Evolutionary conservation across 2,329 filamentous ascomycete species (phyloP).

Genomic region (Penicillium oxalicum): DNA sequence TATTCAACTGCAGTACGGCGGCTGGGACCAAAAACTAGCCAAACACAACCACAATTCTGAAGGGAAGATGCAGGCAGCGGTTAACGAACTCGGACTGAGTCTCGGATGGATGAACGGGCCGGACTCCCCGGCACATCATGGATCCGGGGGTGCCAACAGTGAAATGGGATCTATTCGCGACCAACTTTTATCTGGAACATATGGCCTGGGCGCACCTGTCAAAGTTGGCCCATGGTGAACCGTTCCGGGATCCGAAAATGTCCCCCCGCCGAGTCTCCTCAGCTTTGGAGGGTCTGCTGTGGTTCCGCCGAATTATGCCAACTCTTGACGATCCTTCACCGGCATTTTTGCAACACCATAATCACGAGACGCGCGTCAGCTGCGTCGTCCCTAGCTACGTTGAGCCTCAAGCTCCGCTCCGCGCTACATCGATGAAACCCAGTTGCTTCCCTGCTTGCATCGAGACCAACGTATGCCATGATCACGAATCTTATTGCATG

Average conservation of each 20-base stretch:
- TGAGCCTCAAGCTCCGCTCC: conserved; percentile 6
- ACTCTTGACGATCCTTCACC: not conserved
- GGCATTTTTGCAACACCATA: not conserved
- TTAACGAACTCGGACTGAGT: conserved; percentile 67
- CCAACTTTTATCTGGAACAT: conserved; percentile 52
- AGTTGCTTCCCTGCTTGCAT: conserved; percentile 21
- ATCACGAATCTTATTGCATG: conserved; percentile 43
- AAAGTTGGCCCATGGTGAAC: conserved; percentile 52
- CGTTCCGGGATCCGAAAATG: not conserved
- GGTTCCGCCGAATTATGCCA: not conserved
- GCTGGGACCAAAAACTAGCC: conserved; percentile 82
- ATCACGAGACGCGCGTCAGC: conserved; percentile 7
- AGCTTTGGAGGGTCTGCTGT: not conserved
- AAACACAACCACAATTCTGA: conserved; percentile 85
- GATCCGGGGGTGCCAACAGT: conserved; percentile 25
- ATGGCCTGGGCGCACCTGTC: conserved; percentile 49
- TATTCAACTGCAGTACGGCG: conserved; percentile 79
- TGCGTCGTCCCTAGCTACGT: conserved; percentile 11
- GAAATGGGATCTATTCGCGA: conserved; percentile 48
- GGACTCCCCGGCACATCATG: conserved; percentile 21
- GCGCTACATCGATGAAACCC: conserved; percentile 15
- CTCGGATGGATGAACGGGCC: conserved; percentile 69
- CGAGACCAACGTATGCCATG: conserved; percentile 35
- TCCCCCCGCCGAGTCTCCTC: not conserved
- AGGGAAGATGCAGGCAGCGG: conserved; percentile 72